These are phyloP conservation scores for Xylaria longipes DNA, from an alignment of 495 filamentous ascomycete genomes.

Conservation along the genomic window DNA sequence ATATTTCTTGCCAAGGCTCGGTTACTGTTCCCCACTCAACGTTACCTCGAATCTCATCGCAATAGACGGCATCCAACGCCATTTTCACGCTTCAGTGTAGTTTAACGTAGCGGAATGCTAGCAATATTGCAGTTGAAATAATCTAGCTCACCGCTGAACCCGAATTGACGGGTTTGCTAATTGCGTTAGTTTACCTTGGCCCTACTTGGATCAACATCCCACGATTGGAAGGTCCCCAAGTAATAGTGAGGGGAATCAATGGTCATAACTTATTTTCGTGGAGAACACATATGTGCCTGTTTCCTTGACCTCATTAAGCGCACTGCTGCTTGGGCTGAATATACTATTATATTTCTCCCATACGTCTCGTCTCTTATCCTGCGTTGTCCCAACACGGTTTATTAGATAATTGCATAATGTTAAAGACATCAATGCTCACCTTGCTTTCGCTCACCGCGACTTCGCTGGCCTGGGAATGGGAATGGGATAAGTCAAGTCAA, in stretches of 20 bases:
- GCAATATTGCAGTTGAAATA: background rate
- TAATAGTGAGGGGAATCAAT: conserved; percentile 5
- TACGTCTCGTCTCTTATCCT: background rate
- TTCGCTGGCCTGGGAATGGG: conserved; percentile 29
- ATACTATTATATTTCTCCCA: background rate
- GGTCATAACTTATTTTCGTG: background rate
- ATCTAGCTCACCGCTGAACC: background rate
- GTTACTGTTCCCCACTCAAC: conserved; percentile 10
- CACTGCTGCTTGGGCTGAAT: background rate
- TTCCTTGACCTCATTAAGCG: background rate
- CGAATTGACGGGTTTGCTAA: background rate
- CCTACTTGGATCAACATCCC: background rate
- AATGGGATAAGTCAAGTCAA: conserved; percentile 29
- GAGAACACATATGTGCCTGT: background rate
- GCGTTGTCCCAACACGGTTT: background rate
- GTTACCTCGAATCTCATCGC: background rate
- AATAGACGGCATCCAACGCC: background rate
- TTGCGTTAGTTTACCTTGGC: background rate
- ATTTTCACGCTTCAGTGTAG: background rate
- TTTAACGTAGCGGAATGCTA: background rate
- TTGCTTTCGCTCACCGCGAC: conserved; percentile 29
- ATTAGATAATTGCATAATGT: background rate
- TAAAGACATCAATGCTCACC: background rate
- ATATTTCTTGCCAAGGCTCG: conserved; percentile 8
- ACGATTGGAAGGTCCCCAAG: background rate